These are phyloP conservation scores for Hyphopichia pseudoburtonii DNA, from an alignment of 1,139 yeast species.

Conservation along the genomic window DNA sequence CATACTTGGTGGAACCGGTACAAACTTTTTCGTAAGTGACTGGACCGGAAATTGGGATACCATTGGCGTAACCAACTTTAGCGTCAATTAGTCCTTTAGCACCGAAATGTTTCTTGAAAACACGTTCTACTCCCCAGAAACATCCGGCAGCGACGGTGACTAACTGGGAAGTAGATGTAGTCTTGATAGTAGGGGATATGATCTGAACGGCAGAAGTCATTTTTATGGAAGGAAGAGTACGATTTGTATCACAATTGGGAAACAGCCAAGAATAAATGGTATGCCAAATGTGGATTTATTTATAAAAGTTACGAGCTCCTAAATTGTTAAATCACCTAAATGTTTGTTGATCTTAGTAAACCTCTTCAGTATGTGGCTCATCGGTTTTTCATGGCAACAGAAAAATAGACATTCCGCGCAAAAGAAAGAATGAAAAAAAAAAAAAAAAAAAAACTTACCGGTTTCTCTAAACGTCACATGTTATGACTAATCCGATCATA, in stretches of 20 bases:
- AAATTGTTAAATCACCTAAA: too few species aligned
- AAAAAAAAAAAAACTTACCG: too few species aligned
- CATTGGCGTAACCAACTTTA: slow-evolving; percentile 91
- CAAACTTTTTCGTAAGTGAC: slow-evolving; percentile 82
- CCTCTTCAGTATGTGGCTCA: slow-evolving; percentile 3
- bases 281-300: too few species aligned
- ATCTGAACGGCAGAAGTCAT: slow-evolving; percentile 14
- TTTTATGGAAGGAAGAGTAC: not conserved
- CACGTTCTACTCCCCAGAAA: slow-evolving; percentile 94
- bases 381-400: slow-evolving; percentile 1
- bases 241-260: not conserved
- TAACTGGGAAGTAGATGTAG: slow-evolving; percentile 43
- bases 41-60: slow-evolving; percentile 41
- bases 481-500: not conserved
- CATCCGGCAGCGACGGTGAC: slow-evolving; percentile 81
- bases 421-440: not conserved
- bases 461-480: slow-evolving; percentile 2
- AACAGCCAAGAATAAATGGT: not conserved
- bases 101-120: slow-evolving; percentile 65
- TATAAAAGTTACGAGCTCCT: too few species aligned
- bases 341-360: too few species aligned
- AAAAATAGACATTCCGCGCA: not conserved
- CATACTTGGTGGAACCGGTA: slow-evolving; percentile 65
- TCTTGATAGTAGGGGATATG: slow-evolving; percentile 37
- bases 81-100: slow-evolving; percentile 69